Conservation (phyloP, 148 eudicot species). For the Euryodendron excelsum region DNA sequence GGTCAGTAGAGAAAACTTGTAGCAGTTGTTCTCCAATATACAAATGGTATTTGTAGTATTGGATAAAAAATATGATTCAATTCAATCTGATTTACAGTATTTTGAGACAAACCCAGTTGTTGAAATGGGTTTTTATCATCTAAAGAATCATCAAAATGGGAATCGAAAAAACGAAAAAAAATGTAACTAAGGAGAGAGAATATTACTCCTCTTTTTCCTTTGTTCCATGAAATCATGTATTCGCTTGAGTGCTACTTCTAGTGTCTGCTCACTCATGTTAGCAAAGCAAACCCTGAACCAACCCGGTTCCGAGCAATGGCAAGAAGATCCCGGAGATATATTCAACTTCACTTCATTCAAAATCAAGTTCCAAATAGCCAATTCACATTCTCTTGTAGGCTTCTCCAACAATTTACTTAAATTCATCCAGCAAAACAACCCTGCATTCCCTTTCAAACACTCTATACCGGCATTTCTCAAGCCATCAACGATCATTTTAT, state of each 20-base stretch:
- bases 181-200: neutral
- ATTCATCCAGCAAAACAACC: slow-evolving; percentile 87
- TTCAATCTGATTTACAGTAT: slow-evolving; percentile 1
- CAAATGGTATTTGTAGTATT: neutral
- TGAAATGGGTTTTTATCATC: slow-evolving; percentile 27
- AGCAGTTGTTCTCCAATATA: neutral
- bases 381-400: slow-evolving; percentile 50
- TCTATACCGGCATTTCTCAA: slow-evolving; percentile 51
- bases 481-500: slow-evolving; percentile 61
- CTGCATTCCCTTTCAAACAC: slow-evolving; percentile 79
- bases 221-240: slow-evolving; percentile 52
- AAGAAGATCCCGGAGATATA: slow-evolving; percentile 76
- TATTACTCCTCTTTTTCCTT: slow-evolving; percentile 20
- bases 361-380: slow-evolving; percentile 52
- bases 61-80: neutral
- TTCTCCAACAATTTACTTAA: slow-evolving; percentile 50
- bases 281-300: slow-evolving; percentile 96
- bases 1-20: neutral
- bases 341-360: slow-evolving; percentile 64
- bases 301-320: slow-evolving; percentile 78
- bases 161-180: neutral
- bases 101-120: slow-evolving; percentile 12
- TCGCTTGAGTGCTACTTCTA: slow-evolving; percentile 62
- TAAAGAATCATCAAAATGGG: slow-evolving; percentile 28
- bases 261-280: slow-evolving; percentile 76